Evolutionary conservation across 805 yeast species (phyloP), one percentile per base, ranked within the genome.

Genomic region (Kockiozyma suomiensis): DNA sequence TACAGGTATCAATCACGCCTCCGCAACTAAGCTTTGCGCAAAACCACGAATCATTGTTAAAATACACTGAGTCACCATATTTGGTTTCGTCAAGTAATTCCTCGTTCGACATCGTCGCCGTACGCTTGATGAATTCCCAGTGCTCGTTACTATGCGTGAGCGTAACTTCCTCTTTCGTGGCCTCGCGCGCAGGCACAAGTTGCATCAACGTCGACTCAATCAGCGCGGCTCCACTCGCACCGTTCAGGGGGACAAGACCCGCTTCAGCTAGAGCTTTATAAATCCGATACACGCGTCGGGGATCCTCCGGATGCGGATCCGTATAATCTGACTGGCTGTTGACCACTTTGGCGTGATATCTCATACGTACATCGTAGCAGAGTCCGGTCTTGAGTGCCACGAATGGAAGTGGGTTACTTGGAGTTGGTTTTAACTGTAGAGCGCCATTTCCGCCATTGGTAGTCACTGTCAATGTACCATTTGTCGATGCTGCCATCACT

Each of bases 261-360:
- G 94, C 91, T 70, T 94, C 97, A 0, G 97, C 97, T 46, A 94
- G 80, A 43, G 88, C 87, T 75, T 94, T 91, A 77, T 94, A 94
- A 49, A 94, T 89, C 58, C 98, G 81, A 75, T 92, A 94, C 38
- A 93, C 92, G 67, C 99, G 84, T 64, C 99, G 81, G 10, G 99
- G 99, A 71, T 94, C 99, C 73, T 94, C 99, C 3, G 99, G 99
- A 72, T 94, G 99, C 1, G 98, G 99, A 71, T 94, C 99, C 54
- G 93, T 90, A 74, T 93, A 93, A 73, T 93, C 97, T 69, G 84
- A 88, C 67, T 93, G 90, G 1, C 94, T 87, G 2, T 97, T 90
- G 75, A 88, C 92, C 54, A 94, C 86, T 71, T 91, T 90, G 41
- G 97, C 96, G 73, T 94, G 99, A 73, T 93, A 94, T 63, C 99